A percentile compares a stretch with the other conserved stretches of the same genome.
Conservation (phyloP, 2,329 filamentous ascomycete genomes). For the Nannizziopsis arthrosporioides region DNA sequence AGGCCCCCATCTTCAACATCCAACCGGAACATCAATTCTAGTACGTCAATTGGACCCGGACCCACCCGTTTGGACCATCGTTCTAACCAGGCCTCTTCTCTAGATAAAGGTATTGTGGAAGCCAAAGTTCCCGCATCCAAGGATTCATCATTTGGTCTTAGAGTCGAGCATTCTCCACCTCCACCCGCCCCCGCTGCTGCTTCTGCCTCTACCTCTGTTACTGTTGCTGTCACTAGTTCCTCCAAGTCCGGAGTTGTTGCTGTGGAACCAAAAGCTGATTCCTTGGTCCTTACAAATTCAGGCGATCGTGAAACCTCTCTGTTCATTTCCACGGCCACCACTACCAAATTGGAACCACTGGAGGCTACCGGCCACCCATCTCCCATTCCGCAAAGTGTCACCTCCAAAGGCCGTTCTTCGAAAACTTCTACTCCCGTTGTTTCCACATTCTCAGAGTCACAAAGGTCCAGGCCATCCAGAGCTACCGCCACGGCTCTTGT, state of each 20-base stretch:
- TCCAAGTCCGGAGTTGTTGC: slow-evolving; percentile 4
- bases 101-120: slow-evolving; percentile 14
- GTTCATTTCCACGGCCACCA: slow-evolving; percentile 2
- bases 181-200: background rate
- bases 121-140: slow-evolving; percentile 1
- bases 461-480: slow-evolving; percentile 16
- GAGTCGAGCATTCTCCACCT: slow-evolving; percentile 9
- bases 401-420: slow-evolving; percentile 18
- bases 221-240: slow-evolving; percentile 1
- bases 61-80: slow-evolving; percentile 21
- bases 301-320: slow-evolving; percentile 5
- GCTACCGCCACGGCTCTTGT: slow-evolving; percentile 5
- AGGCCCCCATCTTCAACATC: slow-evolving; percentile 51
- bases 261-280: slow-evolving; percentile 10
- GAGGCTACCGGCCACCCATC: background rate
- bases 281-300: slow-evolving; percentile 9
- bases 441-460: slow-evolving; percentile 21
- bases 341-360: slow-evolving; percentile 6
- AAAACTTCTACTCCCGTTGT: slow-evolving; percentile 24
- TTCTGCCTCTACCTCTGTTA: background rate
- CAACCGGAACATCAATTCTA: slow-evolving; percentile 48
- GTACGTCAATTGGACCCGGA: slow-evolving; percentile 24
- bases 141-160: slow-evolving; percentile 10
- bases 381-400: slow-evolving; percentile 3
- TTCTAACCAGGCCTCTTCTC: slow-evolving; percentile 12